A percentile compares a stretch with the other conserved stretches of the same genome.
Conservation (phyloP, 306 rosid genomes). For the Dalbergia oliveri region DNA sequence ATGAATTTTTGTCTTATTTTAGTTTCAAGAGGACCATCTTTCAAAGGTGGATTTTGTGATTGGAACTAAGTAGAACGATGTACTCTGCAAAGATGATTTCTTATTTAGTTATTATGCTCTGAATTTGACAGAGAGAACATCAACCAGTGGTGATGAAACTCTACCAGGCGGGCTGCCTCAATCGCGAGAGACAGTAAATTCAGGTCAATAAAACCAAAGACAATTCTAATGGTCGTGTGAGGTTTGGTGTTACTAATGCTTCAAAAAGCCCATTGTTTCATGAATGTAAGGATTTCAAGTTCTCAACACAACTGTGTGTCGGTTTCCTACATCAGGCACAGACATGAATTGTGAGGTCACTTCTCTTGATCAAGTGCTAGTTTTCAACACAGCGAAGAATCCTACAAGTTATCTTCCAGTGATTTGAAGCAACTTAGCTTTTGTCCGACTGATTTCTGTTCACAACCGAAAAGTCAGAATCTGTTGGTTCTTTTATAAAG, state of each 20-base stretch:
- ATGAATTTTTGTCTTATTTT: constrained; percentile 5
- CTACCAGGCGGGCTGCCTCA: constrained; percentile 52
- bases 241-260: constrained; percentile 52
- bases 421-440: constrained; percentile 51
- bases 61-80: constrained; percentile 51
- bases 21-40: constrained; percentile 54
- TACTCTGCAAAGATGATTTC: constrained; percentile 54
- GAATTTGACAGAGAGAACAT: constrained; percentile 52
- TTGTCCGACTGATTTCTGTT: constrained; percentile 46
- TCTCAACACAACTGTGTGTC: too few relatives aligned
- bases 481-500: constrained; percentile 54
- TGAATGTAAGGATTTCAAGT: constrained; percentile 59
- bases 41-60: constrained; percentile 42
- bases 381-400: neutral
- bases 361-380: too few relatives aligned
- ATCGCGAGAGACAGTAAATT: constrained; percentile 53
- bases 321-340: too few relatives aligned
- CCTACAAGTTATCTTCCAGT: constrained; percentile 48
- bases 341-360: too few relatives aligned
- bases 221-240: constrained; percentile 51
- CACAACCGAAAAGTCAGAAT: constrained; percentile 51
- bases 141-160: constrained; percentile 52
- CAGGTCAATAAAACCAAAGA: constrained; percentile 66
- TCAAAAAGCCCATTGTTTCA: constrained; percentile 59
- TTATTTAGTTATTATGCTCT: constrained; percentile 48